Percentiles rank a stretch among this genome's conserved stretches.
These are phyloP conservation scores for Glycine tomentella DNA, from an alignment of 306 rosid genomes.

Conservation along the genomic window DNA sequence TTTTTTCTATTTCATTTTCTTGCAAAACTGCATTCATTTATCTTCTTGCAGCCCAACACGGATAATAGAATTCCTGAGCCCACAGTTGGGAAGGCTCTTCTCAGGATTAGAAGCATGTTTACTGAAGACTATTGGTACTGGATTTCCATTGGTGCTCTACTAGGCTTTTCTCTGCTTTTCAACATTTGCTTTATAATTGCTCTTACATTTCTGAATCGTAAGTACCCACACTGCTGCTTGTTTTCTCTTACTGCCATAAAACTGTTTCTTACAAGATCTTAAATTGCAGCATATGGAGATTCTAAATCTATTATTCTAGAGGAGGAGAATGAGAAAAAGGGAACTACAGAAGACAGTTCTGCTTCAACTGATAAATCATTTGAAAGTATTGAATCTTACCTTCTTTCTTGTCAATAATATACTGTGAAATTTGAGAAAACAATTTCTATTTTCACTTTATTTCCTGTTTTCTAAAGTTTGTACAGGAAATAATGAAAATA, in stretches of 20 bases:
- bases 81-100: conserved; percentile 76
- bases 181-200: conserved; percentile 62
- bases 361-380: conserved; percentile 42
- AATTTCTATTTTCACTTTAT: background rate
- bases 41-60: conserved; percentile 52
- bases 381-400: conserved; percentile 44
- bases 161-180: conserved; percentile 72
- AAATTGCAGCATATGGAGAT: conserved; percentile 64
- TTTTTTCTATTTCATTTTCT: conserved; percentile 18
- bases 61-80: conserved; percentile 54
- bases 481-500: background rate
- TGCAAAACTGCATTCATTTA: conserved; percentile 37
- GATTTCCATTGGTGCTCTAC: conserved; percentile 77
- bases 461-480: background rate
- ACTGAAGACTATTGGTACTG: conserved; percentile 75
- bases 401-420: conserved; percentile 13
- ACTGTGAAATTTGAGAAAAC: conserved; percentile 3
- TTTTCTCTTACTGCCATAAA: background rate
- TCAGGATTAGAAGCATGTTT: conserved; percentile 68
- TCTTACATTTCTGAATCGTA: conserved; percentile 73
- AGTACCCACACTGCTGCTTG: conserved; percentile 41
- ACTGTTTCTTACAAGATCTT: conserved; percentile 22
- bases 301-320: conserved; percentile 62
- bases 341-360: conserved; percentile 27
- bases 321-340: conserved; percentile 45